Evolutionary conservation across 169 alveolate species (phyloP).

Genomic region (Eimeria praecox): DNA sequence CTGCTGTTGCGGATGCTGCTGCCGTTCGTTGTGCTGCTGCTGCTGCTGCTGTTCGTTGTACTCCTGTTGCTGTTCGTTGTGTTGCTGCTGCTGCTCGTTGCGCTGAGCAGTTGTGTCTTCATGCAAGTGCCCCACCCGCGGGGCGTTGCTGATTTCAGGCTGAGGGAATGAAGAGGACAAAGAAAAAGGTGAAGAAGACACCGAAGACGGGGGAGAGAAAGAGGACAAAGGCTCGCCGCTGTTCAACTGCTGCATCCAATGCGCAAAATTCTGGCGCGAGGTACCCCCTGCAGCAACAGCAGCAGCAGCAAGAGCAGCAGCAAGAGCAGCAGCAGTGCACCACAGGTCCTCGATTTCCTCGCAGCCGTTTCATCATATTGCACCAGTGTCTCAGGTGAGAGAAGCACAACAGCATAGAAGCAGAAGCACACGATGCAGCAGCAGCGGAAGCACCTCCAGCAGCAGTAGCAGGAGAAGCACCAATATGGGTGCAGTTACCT

Average conservation of each 20-base stretch:
- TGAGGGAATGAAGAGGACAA: neutral
- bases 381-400: neutral
- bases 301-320: slow-evolving; percentile 32
- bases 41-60: slow-evolving; percentile 18
- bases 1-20: slow-evolving; percentile 42
- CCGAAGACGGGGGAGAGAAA: neutral
- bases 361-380: neutral
- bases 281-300: slow-evolving; percentile 67
- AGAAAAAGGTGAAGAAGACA: neutral
- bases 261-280: slow-evolving; percentile 45
- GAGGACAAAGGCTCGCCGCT: slow-evolving; percentile 49
- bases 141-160: neutral
- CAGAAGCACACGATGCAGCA: neutral
- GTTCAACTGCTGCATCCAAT: slow-evolving; percentile 72
- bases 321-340: neutral
- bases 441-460: slow-evolving; percentile 1
- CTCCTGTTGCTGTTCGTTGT: slow-evolving; percentile 20
- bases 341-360: neutral
- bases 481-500: slow-evolving; percentile 9
- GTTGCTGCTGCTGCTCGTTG: slow-evolving; percentile 29
- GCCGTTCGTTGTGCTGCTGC: slow-evolving; percentile 26
- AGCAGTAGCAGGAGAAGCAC: slow-evolving; percentile 20
- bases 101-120: neutral
- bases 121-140: neutral
- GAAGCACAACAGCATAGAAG: neutral